Base-by-base conservation (phyloP, 2,329 filamentous ascomycete species). In the Harringtonia lauricola region DNA sequence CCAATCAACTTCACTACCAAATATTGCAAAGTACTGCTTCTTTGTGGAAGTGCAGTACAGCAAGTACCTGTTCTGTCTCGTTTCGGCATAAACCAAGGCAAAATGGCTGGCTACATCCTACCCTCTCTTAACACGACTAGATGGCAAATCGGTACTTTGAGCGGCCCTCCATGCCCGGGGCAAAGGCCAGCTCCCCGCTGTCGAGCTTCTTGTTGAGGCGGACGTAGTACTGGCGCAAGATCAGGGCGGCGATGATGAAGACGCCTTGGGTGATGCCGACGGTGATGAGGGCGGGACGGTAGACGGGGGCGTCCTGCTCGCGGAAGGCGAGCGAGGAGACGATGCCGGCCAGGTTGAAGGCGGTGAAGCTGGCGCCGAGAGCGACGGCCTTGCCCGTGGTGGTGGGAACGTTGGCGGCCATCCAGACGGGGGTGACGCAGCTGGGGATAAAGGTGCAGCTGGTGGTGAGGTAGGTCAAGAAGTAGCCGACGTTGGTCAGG, bases 391-490 rank as follows among this genome's bases (percentile, higher is more conserved):
- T 47, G 4, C 52, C 51, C 2, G 51, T 52, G 9, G 51, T 52
- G 2, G 46, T 50, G 2, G 44, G 47, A 3, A 41, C 50, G 29
- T 52, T 53, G 9, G 47, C 47, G 13, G 51, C 34, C 10, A 51
- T 38, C 51, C 52, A 54, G 15, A 44, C 47, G 4, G 50, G 50
- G 3, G 53, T 47, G 5, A 56, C 28, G 13, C 50, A 48, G 34
- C 48, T 49, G 10, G 49, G 52, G 19, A 49, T 49, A 21, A 54
- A 53, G 4, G 49, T 51, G 1, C 44, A 45, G 7, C 46, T 48
- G 19, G 45, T 51, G 17, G 52, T 45, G 13, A 52, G 30, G 22
- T 55, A 54, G 3, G 51, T 54, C 29, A 54, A 39, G 41, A 54
- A 52, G 30, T 53, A 53, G 5, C 52, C 52, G 2, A 52, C 52